phyloP scores from a whole-genome alignment of 768 basidiomycete genomes.

The Serendipita indica region DNA sequence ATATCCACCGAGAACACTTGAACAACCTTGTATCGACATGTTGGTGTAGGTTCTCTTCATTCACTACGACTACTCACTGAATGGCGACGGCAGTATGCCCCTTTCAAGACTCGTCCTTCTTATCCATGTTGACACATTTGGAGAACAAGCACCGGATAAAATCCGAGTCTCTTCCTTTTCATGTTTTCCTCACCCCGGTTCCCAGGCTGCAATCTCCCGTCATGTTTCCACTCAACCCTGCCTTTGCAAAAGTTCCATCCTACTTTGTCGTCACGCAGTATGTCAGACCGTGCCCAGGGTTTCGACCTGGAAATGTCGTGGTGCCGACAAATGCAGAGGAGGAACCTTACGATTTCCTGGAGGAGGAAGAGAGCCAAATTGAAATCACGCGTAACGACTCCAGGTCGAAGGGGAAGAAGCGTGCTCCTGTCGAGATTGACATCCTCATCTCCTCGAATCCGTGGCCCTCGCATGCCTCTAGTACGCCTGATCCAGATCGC shows the following conservation, averaged over 20 bases:
- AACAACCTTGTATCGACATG: not conserved
- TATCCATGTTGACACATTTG: not conserved
- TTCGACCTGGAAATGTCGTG: not conserved
- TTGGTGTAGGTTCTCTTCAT: not conserved
- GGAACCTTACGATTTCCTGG: not conserved
- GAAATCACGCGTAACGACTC: not conserved
- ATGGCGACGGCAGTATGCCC: not conserved
- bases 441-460: too few relatives aligned
- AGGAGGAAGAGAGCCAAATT: not conserved
- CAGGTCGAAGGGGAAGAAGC: not conserved
- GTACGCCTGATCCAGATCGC: too few relatives aligned
- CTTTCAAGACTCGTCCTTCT: not conserved
- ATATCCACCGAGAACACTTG: not conserved
- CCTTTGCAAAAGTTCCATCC: not conserved
- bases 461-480: too few relatives aligned
- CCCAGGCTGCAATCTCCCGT: not conserved
- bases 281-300: not conserved
- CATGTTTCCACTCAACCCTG: not conserved
- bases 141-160: not conserved
- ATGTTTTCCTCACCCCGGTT: not conserved
- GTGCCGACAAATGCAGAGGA: not conserved
- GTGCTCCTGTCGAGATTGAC: not conserved
- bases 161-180: not conserved
- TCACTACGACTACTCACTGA: not conserved
- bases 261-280: not conserved